Conservation (phyloP, 805 yeast species). For the Metschnikowia chrysomelidarum region DNA sequence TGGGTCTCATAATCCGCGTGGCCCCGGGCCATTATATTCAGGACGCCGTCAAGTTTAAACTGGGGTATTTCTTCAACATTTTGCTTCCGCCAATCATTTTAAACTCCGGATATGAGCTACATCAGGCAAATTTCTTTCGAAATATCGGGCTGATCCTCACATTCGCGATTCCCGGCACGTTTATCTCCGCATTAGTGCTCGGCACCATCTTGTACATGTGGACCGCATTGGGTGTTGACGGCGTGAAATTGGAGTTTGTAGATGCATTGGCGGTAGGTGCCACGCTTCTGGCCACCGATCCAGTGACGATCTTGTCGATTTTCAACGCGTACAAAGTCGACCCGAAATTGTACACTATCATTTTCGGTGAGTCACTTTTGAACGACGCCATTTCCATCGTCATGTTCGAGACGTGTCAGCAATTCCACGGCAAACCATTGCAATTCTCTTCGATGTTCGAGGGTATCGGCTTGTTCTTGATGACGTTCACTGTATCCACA, state of each 20-base stretch:
- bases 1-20: conserved; percentile 85
- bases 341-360: conserved; percentile 94
- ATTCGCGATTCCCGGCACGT: conserved; percentile 97
- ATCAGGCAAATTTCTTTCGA: conserved; percentile 91
- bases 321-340: conserved; percentile 98
- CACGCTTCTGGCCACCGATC: conserved; percentile 96
- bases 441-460: conserved; percentile 77
- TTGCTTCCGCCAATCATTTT: conserved; percentile 93
- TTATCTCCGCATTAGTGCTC: conserved; percentile 83
- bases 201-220: conserved; percentile 87
- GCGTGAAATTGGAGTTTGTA: conserved; percentile 85
- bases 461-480: conserved; percentile 89
- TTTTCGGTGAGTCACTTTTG: conserved; percentile 91
- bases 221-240: conserved; percentile 90
- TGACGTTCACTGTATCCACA: conserved; percentile 90
- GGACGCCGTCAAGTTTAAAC: conserved; percentile 93
- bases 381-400: conserved; percentile 98
- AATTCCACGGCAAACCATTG: conserved; percentile 82
- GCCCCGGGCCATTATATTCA: conserved; percentile 97
- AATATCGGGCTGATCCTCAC: conserved; percentile 87
- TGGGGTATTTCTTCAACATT: conserved; percentile 90
- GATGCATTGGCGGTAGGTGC: conserved; percentile 98
- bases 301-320: conserved; percentile 93
- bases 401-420: conserved; percentile 98
- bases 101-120: conserved; percentile 94